Base-by-base conservation (phyloP, 2,329 filamentous ascomycete genomes). In the Paraphoma sp. region DNA sequence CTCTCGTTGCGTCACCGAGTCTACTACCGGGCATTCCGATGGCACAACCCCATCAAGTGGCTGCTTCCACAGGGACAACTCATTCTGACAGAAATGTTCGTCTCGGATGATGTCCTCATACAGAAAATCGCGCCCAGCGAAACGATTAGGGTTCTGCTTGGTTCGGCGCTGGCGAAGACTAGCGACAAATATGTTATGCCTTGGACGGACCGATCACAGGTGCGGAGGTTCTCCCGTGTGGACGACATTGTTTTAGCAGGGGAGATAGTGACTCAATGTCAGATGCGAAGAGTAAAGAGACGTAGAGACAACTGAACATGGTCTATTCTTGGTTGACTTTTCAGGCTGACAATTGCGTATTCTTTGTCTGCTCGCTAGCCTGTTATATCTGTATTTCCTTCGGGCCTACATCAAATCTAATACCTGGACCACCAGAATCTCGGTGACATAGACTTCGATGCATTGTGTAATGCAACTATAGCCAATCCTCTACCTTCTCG, bases 401-500 rank as follows among this genome's bases (percentile, higher is more conserved):
- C 23, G 23, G 23, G 23, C 23, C 5, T 23, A 5, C 23, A 23
- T 23, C 23, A 23, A 23, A 23, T 3, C 5, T 23, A 23, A 23
- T 23, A 23, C 23, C 23, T 23, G 23, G 23, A 23, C 23, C 23
- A 23, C 23, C 5, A 3, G 2, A 2, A 5, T 23, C 5, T 23
- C 23, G 23, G 23, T 23, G 3, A 23, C 23, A 23, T 23, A 23
- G 23, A 23, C 23, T 38, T 38, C 2, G 33, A 3, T 11, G 10
- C 3, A n/a, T 38, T 38, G 10, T 38, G n/a, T 42, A 42, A 14
- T 16, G 16, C 10, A 2, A 16, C 10, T 7, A 3, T n/a, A 8
- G 11, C 16, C 12, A 16, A 42, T 7, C 8, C 10, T 17, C 49
- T 51, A 52, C 45, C 43, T 31, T 36, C 79, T 57, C 12, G 78